phyloP scores from a whole-genome alignment of 108 stramenopile species.

The Fragilaria crotonensis region DNA sequence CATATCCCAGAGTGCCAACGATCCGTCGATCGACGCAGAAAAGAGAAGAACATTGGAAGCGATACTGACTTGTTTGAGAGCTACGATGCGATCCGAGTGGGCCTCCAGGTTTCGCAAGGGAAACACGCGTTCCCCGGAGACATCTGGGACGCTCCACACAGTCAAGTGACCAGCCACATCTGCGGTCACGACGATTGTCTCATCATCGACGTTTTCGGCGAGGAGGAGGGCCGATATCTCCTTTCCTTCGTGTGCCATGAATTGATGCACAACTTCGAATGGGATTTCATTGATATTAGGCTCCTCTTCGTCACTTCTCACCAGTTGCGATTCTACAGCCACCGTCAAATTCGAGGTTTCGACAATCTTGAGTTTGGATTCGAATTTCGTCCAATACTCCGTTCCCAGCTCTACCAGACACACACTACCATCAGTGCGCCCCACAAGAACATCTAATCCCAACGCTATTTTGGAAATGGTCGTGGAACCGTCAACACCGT shows the following conservation, averaged over 20 bases:
- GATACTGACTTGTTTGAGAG: constrained; percentile 18
- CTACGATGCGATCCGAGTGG: constrained; percentile 30
- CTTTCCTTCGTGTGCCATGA: constrained; percentile 20
- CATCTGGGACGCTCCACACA: constrained; percentile 18
- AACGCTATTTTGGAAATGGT: constrained; percentile 7
- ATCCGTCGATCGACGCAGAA: constrained; percentile 42
- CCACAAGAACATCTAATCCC: constrained; percentile 32
- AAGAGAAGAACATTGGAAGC: constrained; percentile 27
- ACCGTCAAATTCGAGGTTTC: constrained; percentile 4
- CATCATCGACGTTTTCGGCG: constrained; percentile 2
- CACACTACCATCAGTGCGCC: constrained; percentile 51
- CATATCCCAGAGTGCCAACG: constrained; percentile 47
- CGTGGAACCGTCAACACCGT: background rate
- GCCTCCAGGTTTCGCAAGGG: constrained; percentile 15
- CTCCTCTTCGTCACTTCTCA: constrained; percentile 2
- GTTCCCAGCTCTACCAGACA: constrained; percentile 38
- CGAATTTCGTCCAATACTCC: constrained; percentile 49
- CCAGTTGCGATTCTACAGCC: constrained; percentile 13
- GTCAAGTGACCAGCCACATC: constrained; percentile 21
- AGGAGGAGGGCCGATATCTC: constrained; percentile 4
- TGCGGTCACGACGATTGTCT: constrained; percentile 23
- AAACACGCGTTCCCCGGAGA: background rate
- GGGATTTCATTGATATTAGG: constrained; percentile 10
- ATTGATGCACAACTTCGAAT: constrained; percentile 29
- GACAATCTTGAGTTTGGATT: constrained; percentile 9